Evolutionary conservation across 2,329 filamentous ascomycete species (phyloP), one percentile per base, ranked within the genome.

Genomic region (Colletotrichum liriopes): DNA sequence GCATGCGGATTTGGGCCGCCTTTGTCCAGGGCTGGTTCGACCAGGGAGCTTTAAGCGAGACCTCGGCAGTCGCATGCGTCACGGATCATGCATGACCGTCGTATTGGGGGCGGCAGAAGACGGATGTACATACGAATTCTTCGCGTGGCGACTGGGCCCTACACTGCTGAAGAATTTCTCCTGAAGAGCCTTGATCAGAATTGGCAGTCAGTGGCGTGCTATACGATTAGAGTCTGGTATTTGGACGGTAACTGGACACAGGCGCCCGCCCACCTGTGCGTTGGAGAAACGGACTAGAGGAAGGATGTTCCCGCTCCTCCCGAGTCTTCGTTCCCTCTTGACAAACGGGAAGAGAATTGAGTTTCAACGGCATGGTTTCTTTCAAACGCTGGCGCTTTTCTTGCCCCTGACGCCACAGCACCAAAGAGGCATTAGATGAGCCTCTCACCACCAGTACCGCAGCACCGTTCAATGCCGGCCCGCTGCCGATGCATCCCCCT

Each of bases 251-350:
- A 7, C 5, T 3, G 64, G 9, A 59, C 54, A 70, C 45, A 35
- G 26, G 47, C 45, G 41, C 9, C 35, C 39, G 16, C 1, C 43
- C 49, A 49, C 41, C 3, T 41, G 39, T 56, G 59, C 23, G 41
- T 5, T 29, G 16, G 32, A 63, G 16, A 54, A 62, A 20, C 16
- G 26, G 26, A 47, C 59, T 64, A 69, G 39, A 26, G 41, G 52
- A 68, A 52, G 65, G 58, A 54, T 64, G 8, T 59, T 62, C 68
- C 68, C 68, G 68, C 52, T 49, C 29, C 64, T 71, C 64, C 63
- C 56, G 65, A 64, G 11, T 29, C 37, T 47, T 41, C 43, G 41
- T 63, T 61, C 59, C 43, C 45, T 43, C 32, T 45, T 59, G 65
- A 39, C 65, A 16, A 16, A 18, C 45, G 37, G 52, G 37, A 59